Base-by-base conservation (phyloP, 108 stramenopile genomes). In the Skeletonema costatum region DNA sequence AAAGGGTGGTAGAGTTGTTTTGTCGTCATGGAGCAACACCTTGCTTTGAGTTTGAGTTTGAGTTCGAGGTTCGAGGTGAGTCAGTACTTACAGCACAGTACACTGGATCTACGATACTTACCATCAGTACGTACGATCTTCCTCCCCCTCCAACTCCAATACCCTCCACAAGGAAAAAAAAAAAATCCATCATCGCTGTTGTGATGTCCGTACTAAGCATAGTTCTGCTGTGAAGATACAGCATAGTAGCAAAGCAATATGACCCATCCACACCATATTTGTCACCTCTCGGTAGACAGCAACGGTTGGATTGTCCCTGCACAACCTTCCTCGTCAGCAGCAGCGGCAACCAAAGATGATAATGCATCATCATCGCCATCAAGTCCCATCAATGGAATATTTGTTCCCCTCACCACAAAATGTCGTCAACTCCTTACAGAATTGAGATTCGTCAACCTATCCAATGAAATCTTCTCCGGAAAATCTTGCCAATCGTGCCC, bases 251-350 rank as follows among this genome's bases (percentile, higher is more conserved):
- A 25, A 25, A 51, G 17, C 50, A 51, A 12, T 10, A 56, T 56
- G 21, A 56, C 53, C n/a, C 53, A 56, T 5, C 19, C 53, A 56
- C 74, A 71, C 19, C 80, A 81, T 62, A 75, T 81, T n/a, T 58
- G 39, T 1, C 69, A 70, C 68, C 61, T 81, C 14, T 66, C 80
- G 12, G 60, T 81, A 51, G 60, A 73, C 53, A 19, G 16, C 56
- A 38, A 71, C 51, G 80, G 80, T 32, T 81, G 80, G 80, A 74
- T 81, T 29, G 38, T 75, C 33, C 65, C n/a, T 29, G 13, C 38
- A 7, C n/a, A 8, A 30, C 9, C 19, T 0, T 19, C 0, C 53
- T 53, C 31, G 25, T 17, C 41, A 19, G 64, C 31, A 46, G 32
- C 11, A 17, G 5, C 32, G 10, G 2, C 41, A 13, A 12, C 41